phyloP scores from a whole-genome alignment of 2,329 filamentous ascomycete species.

The Simplicillium aogashimaense region DNA sequence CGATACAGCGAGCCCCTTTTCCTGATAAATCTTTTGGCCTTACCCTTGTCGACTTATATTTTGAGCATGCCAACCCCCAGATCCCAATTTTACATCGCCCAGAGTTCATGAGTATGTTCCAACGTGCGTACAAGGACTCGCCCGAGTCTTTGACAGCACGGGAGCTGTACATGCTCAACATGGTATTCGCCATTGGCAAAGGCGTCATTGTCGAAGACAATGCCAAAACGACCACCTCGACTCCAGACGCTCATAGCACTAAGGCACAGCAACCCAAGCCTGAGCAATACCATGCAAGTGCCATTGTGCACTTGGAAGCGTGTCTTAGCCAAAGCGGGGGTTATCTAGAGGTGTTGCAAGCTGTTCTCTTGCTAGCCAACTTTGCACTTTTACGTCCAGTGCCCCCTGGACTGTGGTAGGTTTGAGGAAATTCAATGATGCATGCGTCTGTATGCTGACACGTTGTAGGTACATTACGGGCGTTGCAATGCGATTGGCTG shows the following conservation, averaged over 20 bases:
- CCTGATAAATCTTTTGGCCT: conserved; percentile 66
- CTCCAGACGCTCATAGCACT: conserved; percentile 19
- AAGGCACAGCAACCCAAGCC: conserved; percentile 30
- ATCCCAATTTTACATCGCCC: conserved; percentile 84
- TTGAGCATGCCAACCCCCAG: conserved; percentile 93
- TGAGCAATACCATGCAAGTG: conserved; percentile 92
- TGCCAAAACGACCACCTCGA: conserved; percentile 14
- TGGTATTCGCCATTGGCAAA: conserved; percentile 92
- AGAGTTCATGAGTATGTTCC: conserved; percentile 84
- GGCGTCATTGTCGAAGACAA: conserved; percentile 75
- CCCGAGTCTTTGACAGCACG: conserved; percentile 59
- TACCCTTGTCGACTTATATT: conserved; percentile 73
- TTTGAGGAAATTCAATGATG: conserved; percentile 1
- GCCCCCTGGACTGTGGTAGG: conserved; percentile 77
- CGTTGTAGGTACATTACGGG: conserved; percentile 72
- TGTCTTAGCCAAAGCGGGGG: conserved; percentile 79
- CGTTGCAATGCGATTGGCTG: conserved; percentile 79
- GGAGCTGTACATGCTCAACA: conserved; percentile 91
- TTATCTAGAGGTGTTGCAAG: conserved; percentile 86
- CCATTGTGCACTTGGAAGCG: conserved; percentile 81
- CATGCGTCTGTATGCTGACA: not conserved
- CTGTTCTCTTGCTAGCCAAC: conserved; percentile 81
- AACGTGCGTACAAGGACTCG: conserved; percentile 65
- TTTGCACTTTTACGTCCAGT: conserved; percentile 88
- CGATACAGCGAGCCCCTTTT: conserved; percentile 76